A percentile compares a stretch with the other conserved stretches of the same genome.
Conservation (phyloP, 129 eudicot genomes). For the Dittrichia graveolens region DNA sequence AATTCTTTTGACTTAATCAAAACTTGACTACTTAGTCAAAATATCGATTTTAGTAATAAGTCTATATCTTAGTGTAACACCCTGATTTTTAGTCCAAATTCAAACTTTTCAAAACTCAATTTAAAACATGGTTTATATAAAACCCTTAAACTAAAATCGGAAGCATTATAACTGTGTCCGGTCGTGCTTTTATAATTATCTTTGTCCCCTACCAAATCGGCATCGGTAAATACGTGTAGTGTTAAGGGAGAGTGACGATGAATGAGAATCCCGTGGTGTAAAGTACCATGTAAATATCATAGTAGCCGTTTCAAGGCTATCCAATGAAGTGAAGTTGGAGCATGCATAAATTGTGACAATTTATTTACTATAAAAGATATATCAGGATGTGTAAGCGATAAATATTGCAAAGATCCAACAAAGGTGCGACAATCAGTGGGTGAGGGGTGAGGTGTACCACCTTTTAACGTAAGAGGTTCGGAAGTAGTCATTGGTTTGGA, state of each 20-base stretch:
- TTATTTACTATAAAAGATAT: neutral
- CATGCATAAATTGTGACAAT: neutral
- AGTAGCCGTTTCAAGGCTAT: neutral
- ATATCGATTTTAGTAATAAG: too few relatives aligned
- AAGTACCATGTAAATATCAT: neutral
- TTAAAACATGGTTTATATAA: too few relatives aligned
- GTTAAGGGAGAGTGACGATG: neutral
- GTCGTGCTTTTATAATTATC: neutral
- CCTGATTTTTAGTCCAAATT: too few relatives aligned
- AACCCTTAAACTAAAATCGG: too few relatives aligned
- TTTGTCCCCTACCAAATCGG: neutral
- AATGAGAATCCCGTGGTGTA: neutral
- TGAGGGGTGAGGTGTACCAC: neutral
- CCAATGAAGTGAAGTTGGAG: neutral
- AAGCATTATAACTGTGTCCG: too few relatives aligned
- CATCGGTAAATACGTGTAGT: neutral
- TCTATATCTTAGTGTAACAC: too few relatives aligned
- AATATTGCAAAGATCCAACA: slow-evolving; percentile 3
- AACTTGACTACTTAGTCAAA: too few relatives aligned
- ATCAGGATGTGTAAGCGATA: too few relatives aligned
- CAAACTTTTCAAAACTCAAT: too few relatives aligned
- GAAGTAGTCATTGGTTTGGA: neutral
- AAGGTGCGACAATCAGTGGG: neutral
- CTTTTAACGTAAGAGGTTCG: neutral
- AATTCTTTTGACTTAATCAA: too few relatives aligned